phyloP scores from a whole-genome alignment of 306 rosid genomes.

The Carpinus viminea region DNA sequence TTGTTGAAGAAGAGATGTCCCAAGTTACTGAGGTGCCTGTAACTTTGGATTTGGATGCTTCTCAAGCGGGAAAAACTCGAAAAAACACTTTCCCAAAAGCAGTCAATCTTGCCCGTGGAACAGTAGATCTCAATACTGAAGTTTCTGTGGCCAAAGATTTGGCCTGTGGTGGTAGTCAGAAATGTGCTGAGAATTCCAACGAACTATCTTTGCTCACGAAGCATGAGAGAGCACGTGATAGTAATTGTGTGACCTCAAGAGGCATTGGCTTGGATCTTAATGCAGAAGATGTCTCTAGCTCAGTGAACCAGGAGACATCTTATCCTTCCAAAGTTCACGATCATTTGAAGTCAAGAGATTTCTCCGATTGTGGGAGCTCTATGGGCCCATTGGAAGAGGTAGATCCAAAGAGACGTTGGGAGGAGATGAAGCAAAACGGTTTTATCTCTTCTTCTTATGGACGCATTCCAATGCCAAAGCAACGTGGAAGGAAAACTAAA shows the following conservation, averaged over 20 bases:
- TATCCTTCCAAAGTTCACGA: conserved; percentile 40
- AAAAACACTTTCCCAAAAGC: conserved; percentile 8
- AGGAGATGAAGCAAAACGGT: conserved; percentile 88
- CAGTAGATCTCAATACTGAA: conserved; percentile 60
- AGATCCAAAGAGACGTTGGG: conserved; percentile 72
- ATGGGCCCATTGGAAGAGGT: conserved; percentile 61
- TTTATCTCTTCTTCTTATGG: conserved; percentile 83
- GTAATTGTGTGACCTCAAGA: conserved; percentile 29
- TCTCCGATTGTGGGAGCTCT: conserved; percentile 83
- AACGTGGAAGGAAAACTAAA: conserved; percentile 73
- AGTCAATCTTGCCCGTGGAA: conserved; percentile 23
- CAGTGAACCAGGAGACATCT: conserved; percentile 38
- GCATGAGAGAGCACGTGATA: conserved; percentile 20
- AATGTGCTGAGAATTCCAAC: conserved; percentile 33
- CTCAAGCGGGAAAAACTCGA: conserved; percentile 40
- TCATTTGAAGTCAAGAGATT: conserved; percentile 53
- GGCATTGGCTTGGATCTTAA: conserved; percentile 69
- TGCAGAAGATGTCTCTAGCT: conserved; percentile 64
- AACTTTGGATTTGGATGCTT: conserved; percentile 36
- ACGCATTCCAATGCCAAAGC: conserved; percentile 85
- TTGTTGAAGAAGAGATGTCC: conserved; percentile 45
- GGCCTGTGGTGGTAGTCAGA: conserved; percentile 28
- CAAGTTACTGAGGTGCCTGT: conserved; percentile 43
- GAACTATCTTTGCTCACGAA: conserved; percentile 30
- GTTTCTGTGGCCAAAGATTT: conserved; percentile 31